Evolutionary conservation across 345 rosid genomes (phyloP), one percentile per base, ranked within the genome.

Genomic region (Cardamine occulta): DNA sequence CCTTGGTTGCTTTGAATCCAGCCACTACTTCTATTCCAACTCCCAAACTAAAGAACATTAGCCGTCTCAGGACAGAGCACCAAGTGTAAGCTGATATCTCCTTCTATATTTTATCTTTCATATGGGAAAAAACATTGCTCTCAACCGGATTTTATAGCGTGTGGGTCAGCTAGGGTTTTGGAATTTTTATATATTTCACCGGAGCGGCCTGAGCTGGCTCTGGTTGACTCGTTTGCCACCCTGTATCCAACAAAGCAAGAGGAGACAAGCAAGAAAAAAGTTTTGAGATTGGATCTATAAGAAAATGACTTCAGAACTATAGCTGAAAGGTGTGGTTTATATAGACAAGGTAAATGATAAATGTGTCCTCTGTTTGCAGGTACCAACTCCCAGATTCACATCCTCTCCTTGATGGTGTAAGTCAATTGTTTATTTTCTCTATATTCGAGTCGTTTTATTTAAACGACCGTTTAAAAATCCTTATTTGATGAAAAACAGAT

Each of bases 321-420:
- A 49, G 21, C 19, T 32, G 32, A 49, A 12, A 66, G 13, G 14
- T 37, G 34, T 52, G 17, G 24, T 59, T 31, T 57, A 69, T 47
- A 42, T 58, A 29, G 56, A 66, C 53, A 44, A 42, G 66, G 13
- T 60, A 55, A 47, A 71, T 76, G 80, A 69, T 32, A 64, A 28
- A 28, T 66, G 63, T 59, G 40, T 72, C 15, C 24, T 39, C 53
- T 82, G 68, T 82, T 69, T 82, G 84, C 92, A 94, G 98, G 71
- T 94, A 91, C 59, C 88, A 88, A 82, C 93, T 94, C 80, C 91
- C 91, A 4, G 97, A 91, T 84, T 77, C 85, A n/a, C 97, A 94
- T 84, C 89, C 91, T 79, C 95, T 94, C 56, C 86, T 94, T 32
- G 29, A 83, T 58, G 83, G 82, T 84, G 98, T 94, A 67, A 84